Base-by-base conservation (phyloP, 345 rosid species). In the Aurinia saxatilis region DNA sequence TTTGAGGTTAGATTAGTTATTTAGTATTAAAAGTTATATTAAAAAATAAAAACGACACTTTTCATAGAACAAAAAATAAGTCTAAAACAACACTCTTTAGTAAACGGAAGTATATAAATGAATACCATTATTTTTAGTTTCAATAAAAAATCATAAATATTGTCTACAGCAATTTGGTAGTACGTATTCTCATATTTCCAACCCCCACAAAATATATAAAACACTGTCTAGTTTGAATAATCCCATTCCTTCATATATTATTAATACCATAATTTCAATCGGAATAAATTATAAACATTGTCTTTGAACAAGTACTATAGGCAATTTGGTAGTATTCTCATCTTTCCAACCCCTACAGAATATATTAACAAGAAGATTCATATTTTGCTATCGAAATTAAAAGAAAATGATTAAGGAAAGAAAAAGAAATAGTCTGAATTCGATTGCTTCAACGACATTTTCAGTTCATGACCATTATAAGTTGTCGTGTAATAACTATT, bases 401-500 rank as follows among this genome's bases (percentile, higher is more conserved):
- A 45, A 54, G 40, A 19, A 39, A 30, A 53, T 33, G 8, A 33
- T 12, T 38, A 5, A 27, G 2, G 2, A 27, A 49, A 10, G 3
- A 54, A 5, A 18, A 55, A 55, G 36, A 40, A 57, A 49, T 7
- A 38, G 63, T 70, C 63, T 54, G 64, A 38, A 54, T 70, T 70
- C 31, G 64, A 60, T 60, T 60, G 67, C 29, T 41, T 45, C 56
- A 60, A 60, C 73, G 67, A 70, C 63, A 62, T 47, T 62, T 70
- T 70, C 52, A 70, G 68, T 70, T 55, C 74, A 14, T 38, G 38
- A 14, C 54, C 57, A 69, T 61, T 54, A 54, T 61, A 46, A n/a
- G 63, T 54, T 62, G 74, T 70, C 68, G 74, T 62, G 63, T 54
- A 62, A 62, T 61, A 46, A 70, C 37, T 53, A 36, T 60, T 36